These are phyloP conservation scores for Kwoniella europaea DNA, from an alignment of 768 basidiomycete species.

Conservation along the genomic window DNA sequence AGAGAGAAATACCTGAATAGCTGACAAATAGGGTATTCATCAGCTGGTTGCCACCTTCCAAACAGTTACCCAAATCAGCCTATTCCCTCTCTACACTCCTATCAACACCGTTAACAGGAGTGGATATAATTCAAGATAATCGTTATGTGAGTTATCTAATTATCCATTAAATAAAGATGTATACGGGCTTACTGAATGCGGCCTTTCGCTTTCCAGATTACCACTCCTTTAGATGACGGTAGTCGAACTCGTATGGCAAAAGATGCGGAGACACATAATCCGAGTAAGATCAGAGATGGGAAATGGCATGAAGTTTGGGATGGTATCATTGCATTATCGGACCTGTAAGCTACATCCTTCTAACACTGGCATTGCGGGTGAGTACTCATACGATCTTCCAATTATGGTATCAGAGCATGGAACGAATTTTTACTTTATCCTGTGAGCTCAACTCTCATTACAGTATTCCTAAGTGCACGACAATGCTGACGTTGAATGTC, in stretches of 20 bases:
- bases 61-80: conserved; percentile 29
- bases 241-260: conserved; percentile 11
- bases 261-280: conserved; percentile 19
- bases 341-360: conserved; percentile 1
- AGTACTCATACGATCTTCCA: no score
- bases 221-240: conserved; percentile 27
- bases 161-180: neutral
- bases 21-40: neutral
- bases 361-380: neutral
- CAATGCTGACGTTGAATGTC: neutral
- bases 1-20: neutral
- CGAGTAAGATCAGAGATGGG: conserved; percentile 22
- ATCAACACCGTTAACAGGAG: conserved; percentile 20
- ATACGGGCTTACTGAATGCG: no score
- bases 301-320: conserved; percentile 33
- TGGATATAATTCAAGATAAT: conserved; percentile 35
- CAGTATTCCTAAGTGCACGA: neutral
- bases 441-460: neutral
- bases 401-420: conserved; percentile 14
- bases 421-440: conserved; percentile 13
- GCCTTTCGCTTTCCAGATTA: conserved; percentile 24
- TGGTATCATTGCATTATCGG: neutral
- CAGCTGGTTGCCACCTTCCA: conserved; percentile 39
- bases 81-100: conserved; percentile 40
- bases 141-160: conserved; percentile 28